Conservation (phyloP, 2,329 filamentous ascomycete species). For the Stagonosporopsis chrysanthemi region DNA sequence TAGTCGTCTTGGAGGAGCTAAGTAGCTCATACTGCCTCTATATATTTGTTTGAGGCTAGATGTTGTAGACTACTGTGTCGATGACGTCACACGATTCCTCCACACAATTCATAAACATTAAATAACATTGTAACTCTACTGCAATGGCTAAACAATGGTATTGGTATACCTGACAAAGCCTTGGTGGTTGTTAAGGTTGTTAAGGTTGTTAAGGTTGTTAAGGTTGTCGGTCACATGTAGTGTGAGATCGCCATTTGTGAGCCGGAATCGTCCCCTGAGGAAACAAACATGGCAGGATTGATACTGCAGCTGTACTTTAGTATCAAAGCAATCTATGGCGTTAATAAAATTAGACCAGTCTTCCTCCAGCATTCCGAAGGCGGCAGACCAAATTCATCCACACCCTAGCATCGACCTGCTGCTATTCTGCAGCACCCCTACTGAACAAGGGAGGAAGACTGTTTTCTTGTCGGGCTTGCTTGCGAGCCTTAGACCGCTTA, state of each 20-base stretch:
- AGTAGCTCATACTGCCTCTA: not conserved
- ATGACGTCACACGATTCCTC: not conserved
- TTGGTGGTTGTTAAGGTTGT: not conserved
- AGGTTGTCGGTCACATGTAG: not conserved
- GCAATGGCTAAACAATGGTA: too few species aligned
- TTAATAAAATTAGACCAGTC: too few species aligned
- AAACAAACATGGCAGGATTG: not conserved
- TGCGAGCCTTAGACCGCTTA: too few species aligned
- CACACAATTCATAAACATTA: not conserved
- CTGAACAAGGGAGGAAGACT: too few species aligned
- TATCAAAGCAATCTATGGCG: too few species aligned
- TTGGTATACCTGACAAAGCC: not conserved
- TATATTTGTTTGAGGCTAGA: not conserved
- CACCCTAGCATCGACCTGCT: too few species aligned
- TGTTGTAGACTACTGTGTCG: not conserved
- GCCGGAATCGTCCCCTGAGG: not conserved
- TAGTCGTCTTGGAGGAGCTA: not conserved
- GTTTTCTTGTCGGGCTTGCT: too few species aligned
- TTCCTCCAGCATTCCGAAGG: too few species aligned
- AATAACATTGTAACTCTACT: not conserved
- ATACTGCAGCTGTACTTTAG: too few species aligned
- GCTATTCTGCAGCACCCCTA: too few species aligned
- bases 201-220: not conserved
- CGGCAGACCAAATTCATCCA: too few species aligned
- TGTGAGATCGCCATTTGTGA: not conserved